Base-by-base conservation (phyloP, 257 asterid genomes). In the Lycium ferocissimum region DNA sequence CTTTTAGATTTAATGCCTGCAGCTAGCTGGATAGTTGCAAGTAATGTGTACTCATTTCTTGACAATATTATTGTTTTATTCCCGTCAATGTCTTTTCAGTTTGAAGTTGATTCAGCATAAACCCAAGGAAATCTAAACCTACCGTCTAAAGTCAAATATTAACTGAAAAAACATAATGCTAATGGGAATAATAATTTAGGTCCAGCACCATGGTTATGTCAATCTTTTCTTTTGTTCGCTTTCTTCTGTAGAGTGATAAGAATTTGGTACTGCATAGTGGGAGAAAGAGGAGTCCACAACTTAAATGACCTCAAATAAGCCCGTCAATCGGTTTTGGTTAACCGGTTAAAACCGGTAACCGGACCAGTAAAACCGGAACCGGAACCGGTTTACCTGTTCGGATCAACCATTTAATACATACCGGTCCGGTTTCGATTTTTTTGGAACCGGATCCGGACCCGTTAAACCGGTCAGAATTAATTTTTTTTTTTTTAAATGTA, bases 1-100 rank as follows among this genome's bases (percentile, higher is more conserved):
- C 45, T 66, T 66, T 33, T 33, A 66, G 73, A 65, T 43, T 43
- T 45, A 72, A 43, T 75, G 43, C 62, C 61, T 75, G 22, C 61
- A 22, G 13, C 38, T 49, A 75, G 62, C 40, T 20, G 22, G 43
- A 12, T 75, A 22, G 40, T 75, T 22, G 11, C 43, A 22, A 49
- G 22, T 12, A 13, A 12, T 22, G 40, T 47, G 40, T 73, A 40
- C 59, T 47, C 37, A 47, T 49, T 73, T 49, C 37, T 47, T 26
- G 80, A 73, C 80, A 45, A 38, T 33, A 5, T 18, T 6, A 20
- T 20, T n/a, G 45, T 45, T 45, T 18, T 45, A 12, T 73, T 35
- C 38, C n/a, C 80, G 6, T 73, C 20, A 47, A 5, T 11, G 40
- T 73, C 80, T 43, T 72, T 43, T 72, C 80, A 72, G 51, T 72